These are phyloP conservation scores for Mesembryanthemum crystallinum DNA, from an alignment of 148 eudicot species.

Conservation along the genomic window DNA sequence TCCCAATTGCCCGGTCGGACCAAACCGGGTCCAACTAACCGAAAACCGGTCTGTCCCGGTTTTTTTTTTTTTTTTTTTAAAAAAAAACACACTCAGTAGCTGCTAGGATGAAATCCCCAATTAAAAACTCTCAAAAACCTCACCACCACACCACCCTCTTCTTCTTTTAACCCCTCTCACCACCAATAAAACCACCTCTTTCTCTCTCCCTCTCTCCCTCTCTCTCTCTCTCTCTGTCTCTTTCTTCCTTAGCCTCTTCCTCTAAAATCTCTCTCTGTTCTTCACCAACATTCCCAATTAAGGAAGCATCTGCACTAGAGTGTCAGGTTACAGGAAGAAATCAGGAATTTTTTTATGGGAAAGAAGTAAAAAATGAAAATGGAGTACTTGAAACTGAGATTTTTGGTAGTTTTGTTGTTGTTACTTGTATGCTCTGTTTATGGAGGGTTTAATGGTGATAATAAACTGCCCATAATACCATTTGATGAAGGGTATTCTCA, in stretches of 20 bases:
- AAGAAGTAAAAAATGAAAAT: conserved; percentile 12
- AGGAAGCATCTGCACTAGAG: background rate
- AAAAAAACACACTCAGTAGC: background rate
- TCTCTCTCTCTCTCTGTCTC: conserved; percentile 3
- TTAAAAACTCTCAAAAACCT: background rate
- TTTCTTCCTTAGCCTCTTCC: too few relatives aligned
- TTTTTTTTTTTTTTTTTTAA: too few relatives aligned
- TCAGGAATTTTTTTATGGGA: background rate
- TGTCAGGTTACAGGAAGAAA: background rate
- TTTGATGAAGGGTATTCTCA: conserved; percentile 96
- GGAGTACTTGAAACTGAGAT: conserved; percentile 18
- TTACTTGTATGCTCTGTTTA: conserved; percentile 34
- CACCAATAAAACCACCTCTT: conserved; percentile 40
- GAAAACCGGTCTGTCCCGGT: conserved; percentile 2
- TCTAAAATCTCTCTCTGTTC: conserved; percentile 16
- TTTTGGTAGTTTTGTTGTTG: conserved; percentile 5
- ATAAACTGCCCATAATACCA: conserved; percentile 54
- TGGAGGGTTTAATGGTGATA: conserved; percentile 15
- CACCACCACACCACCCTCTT: background rate
- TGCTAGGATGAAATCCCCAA: background rate
- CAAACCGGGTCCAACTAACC: background rate
- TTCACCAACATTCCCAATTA: conserved; percentile 3
- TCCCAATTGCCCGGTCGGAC: too few relatives aligned
- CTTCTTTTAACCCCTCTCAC: background rate
- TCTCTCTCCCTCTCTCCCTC: conserved; percentile 1